Evolutionary conservation across 108 stramenopile genomes (phyloP).

Genomic region (Discostella pseudostelligera): DNA sequence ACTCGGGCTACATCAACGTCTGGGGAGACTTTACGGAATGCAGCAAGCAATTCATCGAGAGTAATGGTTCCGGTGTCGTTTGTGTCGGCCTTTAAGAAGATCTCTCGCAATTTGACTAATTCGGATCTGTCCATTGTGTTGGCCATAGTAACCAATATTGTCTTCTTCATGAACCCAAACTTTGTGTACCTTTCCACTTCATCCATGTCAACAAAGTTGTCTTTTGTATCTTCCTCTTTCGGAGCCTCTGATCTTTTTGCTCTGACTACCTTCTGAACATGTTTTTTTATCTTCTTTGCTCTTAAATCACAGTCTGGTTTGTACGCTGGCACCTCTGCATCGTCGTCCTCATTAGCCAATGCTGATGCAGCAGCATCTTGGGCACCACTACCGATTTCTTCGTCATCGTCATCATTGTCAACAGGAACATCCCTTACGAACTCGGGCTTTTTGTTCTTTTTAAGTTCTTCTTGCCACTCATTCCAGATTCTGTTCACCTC

Average conservation of each 20-base stretch:
- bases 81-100: constrained; percentile 60
- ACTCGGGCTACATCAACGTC: constrained; percentile 53
- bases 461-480: constrained; percentile 33
- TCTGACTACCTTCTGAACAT: constrained; percentile 33
- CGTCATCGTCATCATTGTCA: constrained; percentile 21
- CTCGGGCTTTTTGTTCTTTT: constrained; percentile 31
- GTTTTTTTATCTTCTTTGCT: constrained; percentile 32
- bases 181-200: constrained; percentile 44
- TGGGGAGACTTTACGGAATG: constrained; percentile 41
- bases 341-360: constrained; percentile 16
- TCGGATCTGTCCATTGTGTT: constrained; percentile 59
- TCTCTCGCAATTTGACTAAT: constrained; percentile 50
- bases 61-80: constrained; percentile 64
- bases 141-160: constrained; percentile 59
- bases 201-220: constrained; percentile 24
- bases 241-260: constrained; percentile 22
- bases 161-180: constrained; percentile 58
- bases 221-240: neutral
- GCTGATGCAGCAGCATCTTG: neutral
- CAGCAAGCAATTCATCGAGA: constrained; percentile 49
- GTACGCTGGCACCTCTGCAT: constrained; percentile 3
- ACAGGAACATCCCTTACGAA: constrained; percentile 27
- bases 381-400: constrained; percentile 1
- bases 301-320: constrained; percentile 7
- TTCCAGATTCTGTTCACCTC: constrained; percentile 47